A percentile compares a stretch with the other conserved stretches of the same genome.
These are phyloP conservation scores for Gamsiella multidivaricata DNA, from an alignment of 192 early-diverging fungal species.

Conservation along the genomic window DNA sequence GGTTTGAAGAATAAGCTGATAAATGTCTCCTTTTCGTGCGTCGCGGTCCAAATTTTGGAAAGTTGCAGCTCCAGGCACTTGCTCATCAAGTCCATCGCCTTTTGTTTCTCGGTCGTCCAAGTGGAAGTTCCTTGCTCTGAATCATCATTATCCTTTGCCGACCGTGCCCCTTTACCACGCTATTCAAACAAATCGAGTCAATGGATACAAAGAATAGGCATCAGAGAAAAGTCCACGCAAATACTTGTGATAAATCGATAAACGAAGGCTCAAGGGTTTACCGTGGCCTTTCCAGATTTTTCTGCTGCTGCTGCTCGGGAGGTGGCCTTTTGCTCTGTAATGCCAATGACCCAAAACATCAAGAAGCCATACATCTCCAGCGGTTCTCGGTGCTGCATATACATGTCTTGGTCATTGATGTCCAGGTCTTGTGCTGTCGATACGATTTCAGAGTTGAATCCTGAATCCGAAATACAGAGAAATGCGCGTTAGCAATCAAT, in stretches of 20 bases:
- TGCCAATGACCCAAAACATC: conserved; percentile 82
- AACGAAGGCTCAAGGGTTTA: background rate
- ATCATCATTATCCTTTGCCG: conserved; percentile 11
- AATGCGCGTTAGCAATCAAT: too few species aligned
- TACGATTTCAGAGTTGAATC: conserved; percentile 74
- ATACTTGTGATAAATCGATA: too few species aligned
- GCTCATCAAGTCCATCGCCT: conserved; percentile 63
- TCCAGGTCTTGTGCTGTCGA: conserved; percentile 69
- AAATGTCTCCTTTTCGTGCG: conserved; percentile 75
- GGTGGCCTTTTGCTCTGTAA: conserved; percentile 68
- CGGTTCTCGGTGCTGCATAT: conserved; percentile 68
- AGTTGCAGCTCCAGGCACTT: conserved; percentile 70
- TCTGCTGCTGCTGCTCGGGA: conserved; percentile 55
- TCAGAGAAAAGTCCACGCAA: too few species aligned
- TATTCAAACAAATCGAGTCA: background rate
- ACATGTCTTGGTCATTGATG: conserved; percentile 75
- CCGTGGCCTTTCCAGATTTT: conserved; percentile 35
- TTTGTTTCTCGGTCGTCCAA: conserved; percentile 70
- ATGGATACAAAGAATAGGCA: background rate
- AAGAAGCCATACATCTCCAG: conserved; percentile 89
- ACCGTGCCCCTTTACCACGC: conserved; percentile 54
- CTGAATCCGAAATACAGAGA: too few species aligned
- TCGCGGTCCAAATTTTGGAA: conserved; percentile 76
- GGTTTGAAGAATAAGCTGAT: conserved; percentile 81
- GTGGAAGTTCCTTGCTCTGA: conserved; percentile 58